Conservation (phyloP, 1,284 basidiomycete species). For the Exobasidium rhododendri region DNA sequence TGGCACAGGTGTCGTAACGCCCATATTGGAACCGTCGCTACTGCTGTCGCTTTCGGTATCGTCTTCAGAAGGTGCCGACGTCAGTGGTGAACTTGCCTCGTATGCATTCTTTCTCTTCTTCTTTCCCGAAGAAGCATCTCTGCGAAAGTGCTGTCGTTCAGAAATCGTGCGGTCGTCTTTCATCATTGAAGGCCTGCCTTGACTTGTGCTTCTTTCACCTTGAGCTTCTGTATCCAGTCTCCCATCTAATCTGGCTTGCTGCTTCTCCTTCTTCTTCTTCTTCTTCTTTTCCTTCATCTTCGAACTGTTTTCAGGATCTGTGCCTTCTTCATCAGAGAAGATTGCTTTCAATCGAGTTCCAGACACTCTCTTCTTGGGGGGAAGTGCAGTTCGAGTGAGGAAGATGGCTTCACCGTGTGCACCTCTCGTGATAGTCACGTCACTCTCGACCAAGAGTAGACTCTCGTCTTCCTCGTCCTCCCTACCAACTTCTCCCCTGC, state of each 20-base stretch:
- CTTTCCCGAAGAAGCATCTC: no score
- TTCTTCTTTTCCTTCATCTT: conserved; percentile 6
- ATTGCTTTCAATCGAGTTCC: conserved; percentile 46
- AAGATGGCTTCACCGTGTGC: conserved; percentile 8
- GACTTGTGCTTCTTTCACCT: conserved; percentile 3
- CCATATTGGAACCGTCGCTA: background rate
- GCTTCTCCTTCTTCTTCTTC: background rate
- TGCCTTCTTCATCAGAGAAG: conserved; percentile 19
- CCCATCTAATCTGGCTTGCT: background rate
- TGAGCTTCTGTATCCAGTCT: background rate
- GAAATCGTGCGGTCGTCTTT: no score
- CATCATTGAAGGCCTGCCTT: background rate
- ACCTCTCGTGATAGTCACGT: conserved; percentile 1
- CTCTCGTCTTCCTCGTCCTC: conserved; percentile 33
- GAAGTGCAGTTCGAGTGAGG: conserved; percentile 24
- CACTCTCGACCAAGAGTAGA: conserved; percentile 20
- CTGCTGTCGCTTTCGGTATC: conserved; percentile 12
- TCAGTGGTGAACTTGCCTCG: conserved; percentile 14
- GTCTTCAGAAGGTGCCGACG: conserved; percentile 12
- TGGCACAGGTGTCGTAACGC: background rate
- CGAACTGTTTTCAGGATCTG: conserved; percentile 1
- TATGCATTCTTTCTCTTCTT: background rate
- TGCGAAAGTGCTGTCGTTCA: no score
- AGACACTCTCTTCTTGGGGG: conserved; percentile 46
- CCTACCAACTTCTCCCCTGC: conserved; percentile 19